A percentile compares a stretch with the other conserved stretches of the same genome.
Conservation (phyloP, 495 filamentous ascomycete genomes). For the Penicillium crystallinum region DNA sequence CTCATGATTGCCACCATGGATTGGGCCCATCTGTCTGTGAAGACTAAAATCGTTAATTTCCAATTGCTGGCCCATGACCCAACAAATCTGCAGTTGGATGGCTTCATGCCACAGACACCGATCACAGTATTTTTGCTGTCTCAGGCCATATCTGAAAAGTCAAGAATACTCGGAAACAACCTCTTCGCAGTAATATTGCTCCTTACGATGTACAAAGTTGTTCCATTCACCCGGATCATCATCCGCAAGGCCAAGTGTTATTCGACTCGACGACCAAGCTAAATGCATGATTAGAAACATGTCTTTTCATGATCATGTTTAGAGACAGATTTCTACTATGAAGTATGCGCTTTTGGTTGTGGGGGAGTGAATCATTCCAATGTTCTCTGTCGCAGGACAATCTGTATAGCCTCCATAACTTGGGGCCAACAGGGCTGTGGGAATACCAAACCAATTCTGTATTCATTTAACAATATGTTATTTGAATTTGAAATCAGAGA, state of each 20-base stretch:
- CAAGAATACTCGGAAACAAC: background rate
- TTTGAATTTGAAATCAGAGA: background rate
- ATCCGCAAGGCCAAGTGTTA: background rate
- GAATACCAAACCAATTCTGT: background rate
- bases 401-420: background rate
- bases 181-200: background rate
- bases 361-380: background rate
- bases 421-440: background rate
- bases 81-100: background rate
- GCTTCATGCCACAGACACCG: background rate
- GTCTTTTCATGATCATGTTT: background rate
- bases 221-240: background rate
- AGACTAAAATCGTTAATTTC: background rate
- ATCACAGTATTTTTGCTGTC: background rate
- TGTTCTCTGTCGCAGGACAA: background rate
- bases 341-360: background rate
- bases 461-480: background rate
- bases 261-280: background rate
- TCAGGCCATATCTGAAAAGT: background rate
- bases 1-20: background rate
- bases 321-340: background rate
- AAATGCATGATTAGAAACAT: background rate
- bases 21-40: background rate
- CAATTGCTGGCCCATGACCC: background rate
- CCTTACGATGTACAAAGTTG: background rate